Evolutionary conservation across 2,329 filamentous ascomycete species (phyloP).

Genomic region (Trichoderma sp.): DNA sequence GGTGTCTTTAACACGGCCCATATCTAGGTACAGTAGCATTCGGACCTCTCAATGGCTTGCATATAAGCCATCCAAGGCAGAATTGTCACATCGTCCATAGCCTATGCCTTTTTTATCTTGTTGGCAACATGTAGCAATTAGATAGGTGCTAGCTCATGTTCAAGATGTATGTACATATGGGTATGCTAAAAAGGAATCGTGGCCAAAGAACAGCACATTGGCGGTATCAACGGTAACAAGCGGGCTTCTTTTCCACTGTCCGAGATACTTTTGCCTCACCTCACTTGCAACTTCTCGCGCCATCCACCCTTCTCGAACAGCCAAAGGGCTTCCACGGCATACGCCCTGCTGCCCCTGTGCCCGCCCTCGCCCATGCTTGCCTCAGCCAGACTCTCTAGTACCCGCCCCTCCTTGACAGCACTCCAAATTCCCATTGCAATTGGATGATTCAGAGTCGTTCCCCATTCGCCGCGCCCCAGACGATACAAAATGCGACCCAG

Average conservation of each 20-base stretch:
- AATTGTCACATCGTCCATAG: not conserved
- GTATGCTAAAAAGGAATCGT: not conserved
- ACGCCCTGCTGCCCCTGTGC: constrained; percentile 78
- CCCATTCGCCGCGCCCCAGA: constrained; percentile 71
- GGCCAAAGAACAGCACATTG: not conserved
- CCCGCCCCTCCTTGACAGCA: constrained; percentile 72
- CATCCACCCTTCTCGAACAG: constrained; percentile 72
- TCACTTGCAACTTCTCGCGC: constrained; percentile 64
- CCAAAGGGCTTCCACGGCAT: constrained; percentile 89
- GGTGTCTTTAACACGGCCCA: not conserved
- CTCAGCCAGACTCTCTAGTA: constrained; percentile 74
- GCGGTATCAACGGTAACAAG: not conserved
- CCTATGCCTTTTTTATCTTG: not conserved
- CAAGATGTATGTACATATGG: not conserved
- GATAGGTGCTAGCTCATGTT: not conserved
- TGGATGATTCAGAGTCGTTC: constrained; percentile 57
- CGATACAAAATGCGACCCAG: constrained; percentile 83
- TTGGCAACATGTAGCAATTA: not conserved
- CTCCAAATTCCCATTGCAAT: constrained; percentile 82
- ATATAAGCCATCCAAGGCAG: not conserved
- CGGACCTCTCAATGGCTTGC: not conserved
- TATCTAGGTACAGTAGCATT: not conserved
- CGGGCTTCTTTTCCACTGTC: not conserved
- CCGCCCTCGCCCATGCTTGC: constrained; percentile 70
- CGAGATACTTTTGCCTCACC: constrained; percentile 35